phyloP scores from a whole-genome alignment of 768 basidiomycete species.

The Cystofilobasidium bisporidii region DNA sequence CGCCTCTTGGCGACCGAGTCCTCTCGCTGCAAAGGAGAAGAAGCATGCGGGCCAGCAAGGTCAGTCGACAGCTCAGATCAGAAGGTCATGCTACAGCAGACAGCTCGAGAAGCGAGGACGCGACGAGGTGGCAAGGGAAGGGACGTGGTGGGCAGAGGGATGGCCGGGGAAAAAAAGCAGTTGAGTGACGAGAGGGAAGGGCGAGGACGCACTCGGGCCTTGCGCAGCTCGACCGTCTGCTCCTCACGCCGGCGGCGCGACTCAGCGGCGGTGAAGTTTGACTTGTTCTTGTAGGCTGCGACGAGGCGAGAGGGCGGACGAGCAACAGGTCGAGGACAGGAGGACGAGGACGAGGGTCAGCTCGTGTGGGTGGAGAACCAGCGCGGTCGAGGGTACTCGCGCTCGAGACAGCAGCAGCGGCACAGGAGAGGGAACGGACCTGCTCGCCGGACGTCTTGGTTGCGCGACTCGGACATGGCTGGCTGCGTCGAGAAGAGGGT shows the following conservation, averaged over 20 bases:
- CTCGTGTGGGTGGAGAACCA: too few species aligned
- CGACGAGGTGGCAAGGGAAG: background rate
- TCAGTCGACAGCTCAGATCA: background rate
- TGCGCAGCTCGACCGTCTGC: constrained; percentile 96
- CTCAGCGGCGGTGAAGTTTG: constrained; percentile 41
- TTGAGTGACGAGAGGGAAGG: background rate
- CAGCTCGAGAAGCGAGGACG: background rate
- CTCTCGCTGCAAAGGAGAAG: constrained; percentile 50
- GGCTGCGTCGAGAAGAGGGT: too few species aligned
- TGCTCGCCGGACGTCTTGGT: background rate
- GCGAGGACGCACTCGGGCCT: constrained; percentile 56
- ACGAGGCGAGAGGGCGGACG: background rate
- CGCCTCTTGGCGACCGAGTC: constrained; percentile 97
- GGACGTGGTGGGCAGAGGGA: background rate
- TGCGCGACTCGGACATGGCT: background rate
- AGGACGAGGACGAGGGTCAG: background rate
- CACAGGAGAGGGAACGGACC: background rate
- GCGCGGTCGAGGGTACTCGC: background rate
- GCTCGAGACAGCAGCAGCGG: background rate
- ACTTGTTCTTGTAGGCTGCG: constrained; percentile 41
- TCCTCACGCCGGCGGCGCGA: constrained; percentile 94
- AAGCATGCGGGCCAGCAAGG: background rate
- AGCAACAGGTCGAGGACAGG: background rate
- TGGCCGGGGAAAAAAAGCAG: background rate
- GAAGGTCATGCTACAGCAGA: background rate